Evolutionary conservation across 805 yeast species (phyloP).

Genomic region (Tetrapisispora taiwanensis): DNA sequence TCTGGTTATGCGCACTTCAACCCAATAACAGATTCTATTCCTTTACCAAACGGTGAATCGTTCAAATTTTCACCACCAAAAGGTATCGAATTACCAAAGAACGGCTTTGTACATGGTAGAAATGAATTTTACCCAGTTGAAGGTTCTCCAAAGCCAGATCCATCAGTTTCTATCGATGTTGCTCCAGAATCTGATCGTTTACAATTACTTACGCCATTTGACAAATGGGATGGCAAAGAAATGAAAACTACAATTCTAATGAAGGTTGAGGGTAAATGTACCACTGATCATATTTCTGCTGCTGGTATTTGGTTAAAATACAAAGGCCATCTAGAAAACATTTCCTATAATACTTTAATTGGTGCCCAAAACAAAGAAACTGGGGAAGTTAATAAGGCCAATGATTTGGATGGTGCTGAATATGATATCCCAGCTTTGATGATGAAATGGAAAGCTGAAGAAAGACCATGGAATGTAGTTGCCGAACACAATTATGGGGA

Average conservation of each 20-base stretch:
- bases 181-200: constrained; percentile 85
- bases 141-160: constrained; percentile 31
- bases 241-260: constrained; percentile 62
- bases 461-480: constrained; percentile 84
- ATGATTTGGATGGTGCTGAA: constrained; percentile 71
- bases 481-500: constrained; percentile 99
- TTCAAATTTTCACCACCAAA: constrained; percentile 73
- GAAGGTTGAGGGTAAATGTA: constrained; percentile 96
- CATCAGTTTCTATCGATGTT: constrained; percentile 54
- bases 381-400: constrained; percentile 86
- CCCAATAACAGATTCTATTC: constrained; percentile 80
- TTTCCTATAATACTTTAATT: constrained; percentile 86
- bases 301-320: constrained; percentile 99
- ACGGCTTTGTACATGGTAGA: constrained; percentile 72
- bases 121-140: constrained; percentile 54
- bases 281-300: constrained; percentile 96
- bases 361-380: constrained; percentile 97
- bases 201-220: constrained; percentile 82
- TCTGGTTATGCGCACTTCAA: constrained; percentile 89
- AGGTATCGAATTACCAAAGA: constrained; percentile 75
- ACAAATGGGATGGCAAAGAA: constrained; percentile 80
- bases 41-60: constrained; percentile 53
- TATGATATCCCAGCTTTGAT: constrained; percentile 89
- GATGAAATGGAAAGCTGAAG: constrained; percentile 86
- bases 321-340: constrained; percentile 94